phyloP scores from a whole-genome alignment of 257 asterid genomes.

The Jasminum sambac region DNA sequence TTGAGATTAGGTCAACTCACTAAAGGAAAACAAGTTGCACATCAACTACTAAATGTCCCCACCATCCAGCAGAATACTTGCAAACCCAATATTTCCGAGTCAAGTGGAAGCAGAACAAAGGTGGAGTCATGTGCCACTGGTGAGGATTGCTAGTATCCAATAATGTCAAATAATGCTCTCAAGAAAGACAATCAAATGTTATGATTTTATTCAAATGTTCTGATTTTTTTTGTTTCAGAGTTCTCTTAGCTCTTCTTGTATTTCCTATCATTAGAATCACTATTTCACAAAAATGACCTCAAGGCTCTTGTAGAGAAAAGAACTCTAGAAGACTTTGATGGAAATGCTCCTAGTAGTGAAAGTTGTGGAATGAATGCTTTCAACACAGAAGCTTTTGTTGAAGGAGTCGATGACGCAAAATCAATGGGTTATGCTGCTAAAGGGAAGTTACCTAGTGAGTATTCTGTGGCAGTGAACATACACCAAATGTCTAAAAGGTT shows the following conservation, averaged over 20 bases:
- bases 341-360: constrained; percentile 35
- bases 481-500: constrained; percentile 54
- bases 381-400: constrained; percentile 29
- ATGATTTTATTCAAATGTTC: constrained; percentile 12
- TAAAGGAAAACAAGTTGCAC: constrained; percentile 31
- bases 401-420: constrained; percentile 30
- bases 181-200: constrained; percentile 17
- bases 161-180: constrained; percentile 24
- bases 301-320: constrained; percentile 65
- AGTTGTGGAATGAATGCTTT: constrained; percentile 33
- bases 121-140: constrained; percentile 38
- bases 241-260: constrained; percentile 14
- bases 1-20: constrained; percentile 34
- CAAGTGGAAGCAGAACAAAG: constrained; percentile 30
- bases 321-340: constrained; percentile 28
- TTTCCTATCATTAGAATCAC: constrained; percentile 21
- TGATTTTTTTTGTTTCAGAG: constrained; percentile 12
- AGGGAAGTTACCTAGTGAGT: constrained; percentile 28
- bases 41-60: constrained; percentile 25
- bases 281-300: constrained; percentile 22
- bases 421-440: constrained; percentile 29
- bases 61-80: constrained; percentile 26
- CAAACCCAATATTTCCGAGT: constrained; percentile 26
- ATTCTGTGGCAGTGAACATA: constrained; percentile 28
- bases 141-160: constrained; percentile 40